A percentile compares a stretch with the other conserved stretches of the same genome.
Conservation (phyloP, 108 stramenopile genomes). For the Mayamaea pseudoterrestris region DNA sequence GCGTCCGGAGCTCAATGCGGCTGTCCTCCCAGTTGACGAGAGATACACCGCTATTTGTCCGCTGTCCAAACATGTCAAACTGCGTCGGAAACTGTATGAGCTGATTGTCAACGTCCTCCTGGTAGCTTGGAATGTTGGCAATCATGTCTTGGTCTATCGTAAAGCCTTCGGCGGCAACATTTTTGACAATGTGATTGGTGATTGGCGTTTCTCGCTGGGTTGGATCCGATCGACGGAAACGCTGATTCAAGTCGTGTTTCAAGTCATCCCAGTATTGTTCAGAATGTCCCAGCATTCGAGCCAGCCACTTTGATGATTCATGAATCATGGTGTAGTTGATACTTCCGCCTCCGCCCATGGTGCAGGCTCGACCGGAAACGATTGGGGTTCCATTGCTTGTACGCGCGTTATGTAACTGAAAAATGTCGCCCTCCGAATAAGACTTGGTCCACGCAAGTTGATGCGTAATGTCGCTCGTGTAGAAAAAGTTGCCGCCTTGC, state of each 20-base stretch:
- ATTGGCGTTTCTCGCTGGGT: constrained; percentile 2
- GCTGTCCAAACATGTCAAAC: no score
- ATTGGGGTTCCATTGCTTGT: constrained; percentile 8
- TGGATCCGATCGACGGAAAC: constrained; percentile 8
- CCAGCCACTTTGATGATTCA: constrained; percentile 6
- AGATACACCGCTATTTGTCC: no score
- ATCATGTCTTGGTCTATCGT: no score
- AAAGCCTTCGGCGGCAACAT: background rate
- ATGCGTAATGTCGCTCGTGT: constrained; percentile 18
- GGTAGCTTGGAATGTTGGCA: no score
- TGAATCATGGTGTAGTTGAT: no score
- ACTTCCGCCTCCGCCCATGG: constrained; percentile 23
- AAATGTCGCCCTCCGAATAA: constrained; percentile 9
- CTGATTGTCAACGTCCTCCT: no score
- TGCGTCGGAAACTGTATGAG: no score
- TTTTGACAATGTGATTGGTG: constrained; percentile 1
- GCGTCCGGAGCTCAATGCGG: no score
- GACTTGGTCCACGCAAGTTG: constrained; percentile 17
- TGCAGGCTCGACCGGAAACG: constrained; percentile 15
- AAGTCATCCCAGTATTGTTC: constrained; percentile 7
- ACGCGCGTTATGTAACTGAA: constrained; percentile 14
- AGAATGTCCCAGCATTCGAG: constrained; percentile 2
- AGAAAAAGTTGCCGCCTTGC: constrained; percentile 17
- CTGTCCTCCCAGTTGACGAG: no score
- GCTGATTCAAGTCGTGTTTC: constrained; percentile 3